Evolutionary conservation across 768 basidiomycete species (phyloP).

Genomic region (Naganishia onofrii): DNA sequence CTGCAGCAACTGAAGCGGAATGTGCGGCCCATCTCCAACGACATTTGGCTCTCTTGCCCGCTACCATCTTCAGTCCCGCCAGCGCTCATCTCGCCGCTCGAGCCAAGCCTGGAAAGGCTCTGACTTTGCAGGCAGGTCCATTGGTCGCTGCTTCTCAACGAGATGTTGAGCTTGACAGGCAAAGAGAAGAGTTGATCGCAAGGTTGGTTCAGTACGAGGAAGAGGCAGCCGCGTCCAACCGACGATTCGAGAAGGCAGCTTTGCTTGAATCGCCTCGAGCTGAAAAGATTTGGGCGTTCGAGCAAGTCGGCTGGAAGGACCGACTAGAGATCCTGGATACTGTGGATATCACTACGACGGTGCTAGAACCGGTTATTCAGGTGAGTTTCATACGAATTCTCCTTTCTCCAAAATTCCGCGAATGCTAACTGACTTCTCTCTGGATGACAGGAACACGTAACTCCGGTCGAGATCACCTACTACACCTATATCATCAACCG

Average conservation of each 20-base stretch:
- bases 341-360: slow-evolving; percentile 42
- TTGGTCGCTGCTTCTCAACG: not conserved
- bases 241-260: slow-evolving; percentile 15
- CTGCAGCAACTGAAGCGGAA: slow-evolving; percentile 17
- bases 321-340: slow-evolving; percentile 34
- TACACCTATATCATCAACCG: slow-evolving; percentile 41
- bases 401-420: not conserved
- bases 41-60: slow-evolving; percentile 28
- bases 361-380: slow-evolving; percentile 47
- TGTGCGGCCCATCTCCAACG: slow-evolving; percentile 21
- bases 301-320: slow-evolving; percentile 38
- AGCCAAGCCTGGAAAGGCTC: slow-evolving; percentile 17
- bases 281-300: slow-evolving; percentile 34
- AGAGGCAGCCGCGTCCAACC: slow-evolving; percentile 6
- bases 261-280: slow-evolving; percentile 24
- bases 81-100: slow-evolving; percentile 2
- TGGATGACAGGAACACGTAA: slow-evolving; percentile 43
- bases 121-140: slow-evolving; percentile 17
- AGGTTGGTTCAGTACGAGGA: slow-evolving; percentile 26
- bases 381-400: slow-evolving; percentile 31
- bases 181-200: slow-evolving; percentile 36
- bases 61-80: slow-evolving; percentile 23
- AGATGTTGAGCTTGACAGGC: slow-evolving; percentile 27
- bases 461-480: slow-evolving; percentile 40
- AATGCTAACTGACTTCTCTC: not conserved